Percentiles rank a stretch among this genome's conserved stretches.
Evolutionary conservation across 345 rosid genomes (phyloP).

Genomic region (Acer yangbiense): DNA sequence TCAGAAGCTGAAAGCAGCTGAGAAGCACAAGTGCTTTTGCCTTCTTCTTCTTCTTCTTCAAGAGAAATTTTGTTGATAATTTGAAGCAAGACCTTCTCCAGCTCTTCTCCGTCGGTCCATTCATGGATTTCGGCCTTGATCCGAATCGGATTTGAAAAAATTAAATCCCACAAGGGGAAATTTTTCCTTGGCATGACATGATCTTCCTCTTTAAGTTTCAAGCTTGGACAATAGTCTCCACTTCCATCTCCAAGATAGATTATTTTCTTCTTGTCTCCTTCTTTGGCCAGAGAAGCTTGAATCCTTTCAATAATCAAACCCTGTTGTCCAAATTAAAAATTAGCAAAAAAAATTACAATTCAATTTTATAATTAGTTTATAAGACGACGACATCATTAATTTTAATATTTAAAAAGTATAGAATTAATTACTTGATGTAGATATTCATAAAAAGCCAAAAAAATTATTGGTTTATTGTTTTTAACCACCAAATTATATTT

Average conservation of each 20-base stretch:
- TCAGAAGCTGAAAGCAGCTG: constrained; percentile 38
- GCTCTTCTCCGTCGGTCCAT: constrained; percentile 72
- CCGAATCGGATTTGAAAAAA: constrained; percentile 47
- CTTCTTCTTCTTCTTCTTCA: constrained; percentile 18
- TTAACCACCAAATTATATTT: too few species aligned
- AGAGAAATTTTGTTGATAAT: constrained; percentile 28
- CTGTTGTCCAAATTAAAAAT: constrained; percentile 26
- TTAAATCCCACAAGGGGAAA: constrained; percentile 79
- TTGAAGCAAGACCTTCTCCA: constrained; percentile 47
- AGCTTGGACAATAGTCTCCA: constrained; percentile 83
- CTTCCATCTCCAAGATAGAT: constrained; percentile 83
- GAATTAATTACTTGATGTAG: too few species aligned
- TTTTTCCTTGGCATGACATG: constrained; percentile 84
- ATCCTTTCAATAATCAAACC: constrained; percentile 68
- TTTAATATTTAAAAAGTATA: too few species aligned
- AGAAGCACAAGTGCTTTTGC: background rate
- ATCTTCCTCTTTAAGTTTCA: constrained; percentile 61
- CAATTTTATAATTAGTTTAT: too few species aligned
- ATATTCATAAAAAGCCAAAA: too few species aligned
- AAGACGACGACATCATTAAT: background rate
- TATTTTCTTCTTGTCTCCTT: constrained; percentile 50
- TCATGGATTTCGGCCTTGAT: constrained; percentile 67
- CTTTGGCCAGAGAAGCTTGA: constrained; percentile 51
- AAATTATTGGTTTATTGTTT: too few species aligned
- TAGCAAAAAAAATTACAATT: too few species aligned